phyloP scores from a whole-genome alignment of 257 asterid genomes.

The Paulownia fortunei region DNA sequence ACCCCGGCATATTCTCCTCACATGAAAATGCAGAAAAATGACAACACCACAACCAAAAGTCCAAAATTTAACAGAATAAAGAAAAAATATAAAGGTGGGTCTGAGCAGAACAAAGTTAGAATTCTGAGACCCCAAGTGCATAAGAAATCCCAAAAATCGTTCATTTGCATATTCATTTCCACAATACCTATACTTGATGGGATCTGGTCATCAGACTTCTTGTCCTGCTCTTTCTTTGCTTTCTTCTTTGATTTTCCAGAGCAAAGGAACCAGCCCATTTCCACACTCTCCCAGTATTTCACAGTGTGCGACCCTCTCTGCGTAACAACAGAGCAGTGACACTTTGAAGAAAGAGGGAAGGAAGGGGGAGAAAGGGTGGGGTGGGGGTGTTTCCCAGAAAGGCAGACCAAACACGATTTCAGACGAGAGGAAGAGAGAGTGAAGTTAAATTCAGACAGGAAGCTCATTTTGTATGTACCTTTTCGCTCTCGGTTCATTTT shows the following conservation, averaged over 20 bases:
- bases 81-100: neutral
- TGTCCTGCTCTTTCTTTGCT: slow-evolving; percentile 44
- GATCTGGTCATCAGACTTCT: slow-evolving; percentile 73
- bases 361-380: slow-evolving; percentile 20
- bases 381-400: slow-evolving; percentile 36
- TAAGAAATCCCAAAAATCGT: neutral
- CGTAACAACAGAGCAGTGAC: slow-evolving; percentile 21
- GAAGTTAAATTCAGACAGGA: slow-evolving; percentile 42
- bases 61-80: neutral
- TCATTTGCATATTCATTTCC: neutral
- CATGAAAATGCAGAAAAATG: slow-evolving; percentile 19
- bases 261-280: slow-evolving; percentile 78
- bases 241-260: slow-evolving; percentile 77
- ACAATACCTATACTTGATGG: slow-evolving; percentile 65
- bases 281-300: neutral
- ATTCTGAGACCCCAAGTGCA: slow-evolving; percentile 27
- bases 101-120: neutral
- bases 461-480: slow-evolving; percentile 45
- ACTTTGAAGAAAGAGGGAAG: slow-evolving; percentile 24
- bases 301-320: slow-evolving; percentile 4
- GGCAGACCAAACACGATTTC: slow-evolving; percentile 37
- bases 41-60: neutral
- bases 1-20: neutral
- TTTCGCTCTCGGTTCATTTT: slow-evolving; percentile 38
- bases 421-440: slow-evolving; percentile 38